A percentile compares a stretch with the other conserved stretches of the same genome.
These are phyloP conservation scores for Chrysoporthe austroafricana DNA, from an alignment of 2,329 filamentous ascomycete genomes.

Conservation along the genomic window DNA sequence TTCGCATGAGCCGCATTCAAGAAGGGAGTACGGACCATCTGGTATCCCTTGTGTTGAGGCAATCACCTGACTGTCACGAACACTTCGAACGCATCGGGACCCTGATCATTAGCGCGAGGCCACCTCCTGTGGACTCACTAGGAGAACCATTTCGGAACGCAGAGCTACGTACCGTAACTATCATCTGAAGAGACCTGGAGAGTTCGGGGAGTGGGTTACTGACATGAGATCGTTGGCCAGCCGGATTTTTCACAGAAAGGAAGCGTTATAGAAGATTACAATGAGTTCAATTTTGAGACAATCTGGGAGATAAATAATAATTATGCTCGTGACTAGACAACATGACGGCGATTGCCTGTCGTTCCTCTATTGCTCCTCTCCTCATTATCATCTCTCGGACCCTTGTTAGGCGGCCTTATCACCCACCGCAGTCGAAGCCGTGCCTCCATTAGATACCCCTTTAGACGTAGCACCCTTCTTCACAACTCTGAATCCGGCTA, in stretches of 20 bases:
- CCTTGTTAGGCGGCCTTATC: constrained; percentile 21
- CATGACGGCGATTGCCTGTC: neutral
- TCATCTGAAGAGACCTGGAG: neutral
- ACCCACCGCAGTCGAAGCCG: constrained; percentile 6
- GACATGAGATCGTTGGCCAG: neutral
- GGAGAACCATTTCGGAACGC: neutral
- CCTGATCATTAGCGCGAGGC: neutral
- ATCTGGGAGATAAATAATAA: neutral
- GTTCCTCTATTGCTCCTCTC: neutral
- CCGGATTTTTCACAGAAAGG: neutral
- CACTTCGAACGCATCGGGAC: constrained; percentile 2
- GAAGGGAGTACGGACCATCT: neutral
- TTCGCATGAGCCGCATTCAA: constrained; percentile 9
- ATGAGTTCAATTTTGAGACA: neutral
- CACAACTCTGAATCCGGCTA: constrained; percentile 24
- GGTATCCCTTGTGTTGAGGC: neutral
- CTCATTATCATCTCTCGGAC: neutral
- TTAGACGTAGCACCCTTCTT: neutral
- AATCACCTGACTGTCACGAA: neutral
- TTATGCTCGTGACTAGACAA: neutral
- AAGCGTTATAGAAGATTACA: neutral
- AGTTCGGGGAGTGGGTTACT: neutral
- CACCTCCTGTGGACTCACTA: neutral
- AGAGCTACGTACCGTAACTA: neutral
- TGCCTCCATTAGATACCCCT: neutral